These are phyloP conservation scores for Rhamnella rubrinervis DNA, from an alignment of 331 rosid genomes.

Conservation along the genomic window DNA sequence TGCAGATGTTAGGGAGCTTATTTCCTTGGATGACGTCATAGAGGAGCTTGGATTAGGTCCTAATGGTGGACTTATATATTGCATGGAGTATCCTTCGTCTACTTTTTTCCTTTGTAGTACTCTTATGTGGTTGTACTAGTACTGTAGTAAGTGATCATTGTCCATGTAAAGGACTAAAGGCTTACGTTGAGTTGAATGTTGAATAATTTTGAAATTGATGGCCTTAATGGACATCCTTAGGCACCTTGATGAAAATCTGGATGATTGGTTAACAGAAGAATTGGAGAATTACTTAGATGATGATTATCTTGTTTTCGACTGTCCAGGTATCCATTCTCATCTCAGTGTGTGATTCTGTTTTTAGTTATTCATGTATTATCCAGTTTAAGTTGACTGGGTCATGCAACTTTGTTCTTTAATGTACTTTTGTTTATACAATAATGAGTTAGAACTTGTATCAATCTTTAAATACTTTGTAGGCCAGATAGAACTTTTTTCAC, in stretches of 20 bases:
- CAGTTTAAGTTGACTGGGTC: neutral
- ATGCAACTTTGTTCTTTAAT: neutral
- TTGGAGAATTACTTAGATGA: conserved; percentile 84
- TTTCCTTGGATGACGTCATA: conserved; percentile 93
- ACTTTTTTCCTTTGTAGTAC: conserved; percentile 6
- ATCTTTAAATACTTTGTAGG: conserved; percentile 39
- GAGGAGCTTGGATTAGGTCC: conserved; percentile 97
- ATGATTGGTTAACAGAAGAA: conserved; percentile 78
- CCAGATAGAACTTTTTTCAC: conserved; percentile 91
- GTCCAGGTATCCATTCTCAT: conserved; percentile 64
- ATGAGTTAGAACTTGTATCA: neutral
- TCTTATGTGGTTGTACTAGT: neutral
- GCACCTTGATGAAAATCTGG: conserved; percentile 85
- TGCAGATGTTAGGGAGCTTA: conserved; percentile 87
- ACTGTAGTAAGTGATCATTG: neutral
- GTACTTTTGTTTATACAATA: neutral
- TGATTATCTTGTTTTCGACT: conserved; percentile 88
- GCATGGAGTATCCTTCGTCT: conserved; percentile 96
- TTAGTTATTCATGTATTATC: conserved; percentile 3
- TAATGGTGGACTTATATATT: conserved; percentile 88
- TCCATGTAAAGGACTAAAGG: neutral
- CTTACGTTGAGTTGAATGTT: neutral
- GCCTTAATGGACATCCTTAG: conserved; percentile 59
- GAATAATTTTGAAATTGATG: conserved; percentile 15
- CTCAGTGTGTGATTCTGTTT: neutral